phyloP scores from a whole-genome alignment of 176 grass and related monocot species.

The Miscanthus lutarioriparius region DNA sequence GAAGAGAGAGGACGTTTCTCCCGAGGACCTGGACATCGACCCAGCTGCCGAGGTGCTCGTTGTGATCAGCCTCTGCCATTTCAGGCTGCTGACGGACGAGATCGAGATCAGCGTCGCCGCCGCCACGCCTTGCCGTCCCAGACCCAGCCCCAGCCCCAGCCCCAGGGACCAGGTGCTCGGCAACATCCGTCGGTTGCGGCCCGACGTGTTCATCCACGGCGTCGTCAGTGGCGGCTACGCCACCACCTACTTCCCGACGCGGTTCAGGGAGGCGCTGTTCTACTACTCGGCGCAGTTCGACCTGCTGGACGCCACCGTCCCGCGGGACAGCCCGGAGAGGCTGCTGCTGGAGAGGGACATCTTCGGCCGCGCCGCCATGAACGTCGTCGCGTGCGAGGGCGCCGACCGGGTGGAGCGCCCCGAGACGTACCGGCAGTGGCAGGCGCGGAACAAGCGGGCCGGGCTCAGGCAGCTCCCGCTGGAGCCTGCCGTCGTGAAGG shows the following conservation, averaged over 20 bases:
- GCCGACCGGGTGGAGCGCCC: conserved; percentile 51
- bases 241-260: conserved; percentile 46
- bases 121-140: not conserved
- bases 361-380: conserved; percentile 20
- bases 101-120: not conserved
- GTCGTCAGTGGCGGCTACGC: conserved; percentile 38
- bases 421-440: conserved; percentile 57
- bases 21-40: conserved; percentile 16
- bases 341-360: conserved; percentile 44
- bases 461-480: conserved; percentile 45
- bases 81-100: conserved; percentile 48
- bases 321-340: conserved; percentile 4
- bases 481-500: conserved; percentile 3
- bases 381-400: conserved; percentile 57
- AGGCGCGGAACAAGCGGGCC: conserved; percentile 22
- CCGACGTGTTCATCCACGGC: conserved; percentile 53
- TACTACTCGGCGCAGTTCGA: conserved; percentile 39
- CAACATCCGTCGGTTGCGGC: conserved; percentile 45
- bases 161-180: conserved; percentile 30
- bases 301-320: conserved; percentile 34
- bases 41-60: conserved; percentile 40
- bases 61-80: conserved; percentile 38
- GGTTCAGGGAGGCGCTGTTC: conserved; percentile 51
- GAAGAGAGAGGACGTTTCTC: conserved; percentile 30
- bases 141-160: not conserved